A percentile compares a stretch with the other conserved stretches of the same genome.
phyloP scores from a whole-genome alignment of 805 yeast species.

The Millerozyma miso region DNA sequence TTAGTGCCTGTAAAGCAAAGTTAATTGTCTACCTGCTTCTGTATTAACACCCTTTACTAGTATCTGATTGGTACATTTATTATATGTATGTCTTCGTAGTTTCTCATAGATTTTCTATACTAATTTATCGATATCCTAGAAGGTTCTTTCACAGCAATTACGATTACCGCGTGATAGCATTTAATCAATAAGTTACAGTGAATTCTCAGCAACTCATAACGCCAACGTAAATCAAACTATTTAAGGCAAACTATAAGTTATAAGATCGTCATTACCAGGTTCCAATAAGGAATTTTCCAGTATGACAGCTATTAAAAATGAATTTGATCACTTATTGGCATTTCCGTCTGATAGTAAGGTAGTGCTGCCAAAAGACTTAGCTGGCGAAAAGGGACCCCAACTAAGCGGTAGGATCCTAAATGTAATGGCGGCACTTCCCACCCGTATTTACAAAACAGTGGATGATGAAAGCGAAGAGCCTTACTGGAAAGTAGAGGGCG shows the following conservation, averaged over 20 bases:
- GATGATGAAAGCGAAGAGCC: constrained; percentile 25
- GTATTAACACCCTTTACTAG: too few relatives aligned
- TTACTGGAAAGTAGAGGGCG: constrained; percentile 57
- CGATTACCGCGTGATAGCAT: neutral
- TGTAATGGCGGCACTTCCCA: constrained; percentile 66
- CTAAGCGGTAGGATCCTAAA: constrained; percentile 65
- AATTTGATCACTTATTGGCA: constrained; percentile 12
- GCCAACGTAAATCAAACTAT: neutral
- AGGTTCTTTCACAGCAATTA: neutral
- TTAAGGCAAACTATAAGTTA: neutral
- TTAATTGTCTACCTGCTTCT: too few relatives aligned
- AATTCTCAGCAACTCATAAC: neutral
- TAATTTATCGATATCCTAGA: neutral
- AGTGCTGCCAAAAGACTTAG: constrained; percentile 27
- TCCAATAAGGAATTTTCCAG: neutral
- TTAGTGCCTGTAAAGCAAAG: too few relatives aligned
- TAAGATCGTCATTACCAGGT: neutral
- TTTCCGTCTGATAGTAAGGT: constrained; percentile 17
- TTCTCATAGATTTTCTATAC: neutral
- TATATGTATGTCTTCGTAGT: too few relatives aligned
- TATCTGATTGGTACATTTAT: too few relatives aligned
- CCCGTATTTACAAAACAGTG: constrained; percentile 46
- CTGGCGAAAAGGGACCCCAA: constrained; percentile 23
- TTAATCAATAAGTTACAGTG: too few relatives aligned
- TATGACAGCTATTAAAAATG: constrained; percentile 3